A percentile compares a stretch with the other conserved stretches of the same genome.
Evolutionary conservation across 768 basidiomycete genomes (phyloP).

Genomic region (Atractiella rhizophila): DNA sequence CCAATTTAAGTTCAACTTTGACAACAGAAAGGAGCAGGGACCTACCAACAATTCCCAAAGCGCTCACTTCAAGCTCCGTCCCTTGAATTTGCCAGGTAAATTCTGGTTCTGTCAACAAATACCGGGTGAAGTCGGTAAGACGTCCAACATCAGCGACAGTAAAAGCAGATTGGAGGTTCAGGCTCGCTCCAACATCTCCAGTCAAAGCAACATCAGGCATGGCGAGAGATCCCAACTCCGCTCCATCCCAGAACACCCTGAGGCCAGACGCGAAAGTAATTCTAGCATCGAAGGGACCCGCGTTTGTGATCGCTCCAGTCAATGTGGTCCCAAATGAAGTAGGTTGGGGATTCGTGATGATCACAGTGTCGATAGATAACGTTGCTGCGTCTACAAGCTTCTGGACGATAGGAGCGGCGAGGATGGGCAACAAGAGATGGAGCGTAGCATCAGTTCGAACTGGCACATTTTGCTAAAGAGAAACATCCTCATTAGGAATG

Average conservation of each 20-base stretch:
- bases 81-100: constrained; percentile 47
- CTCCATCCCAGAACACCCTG: constrained; percentile 35
- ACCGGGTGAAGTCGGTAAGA: constrained; percentile 39
- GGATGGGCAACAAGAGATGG: constrained; percentile 35
- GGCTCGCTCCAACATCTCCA: constrained; percentile 36
- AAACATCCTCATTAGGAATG: constrained; percentile 25
- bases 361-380: constrained; percentile 35
- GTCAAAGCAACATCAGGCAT: constrained; percentile 30
- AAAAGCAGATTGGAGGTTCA: constrained; percentile 34
- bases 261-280: constrained; percentile 42
- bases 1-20: no score
- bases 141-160: constrained; percentile 33
- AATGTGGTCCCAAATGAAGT: constrained; percentile 34
- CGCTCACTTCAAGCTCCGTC: constrained; percentile 37
- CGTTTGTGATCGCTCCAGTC: constrained; percentile 38
- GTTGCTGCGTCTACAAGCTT: constrained; percentile 36
- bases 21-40: no score
- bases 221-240: constrained; percentile 33
- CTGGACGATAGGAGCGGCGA: constrained; percentile 51
- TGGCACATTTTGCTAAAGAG: fast-evolving
- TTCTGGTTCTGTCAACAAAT: constrained; percentile 34
- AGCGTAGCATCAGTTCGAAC: background rate
- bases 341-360: constrained; percentile 36
- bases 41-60: constrained; percentile 27
- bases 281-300: constrained; percentile 48